phyloP scores from a whole-genome alignment of 2,329 filamentous ascomycete species.

The Leptographium wingfieldii region DNA sequence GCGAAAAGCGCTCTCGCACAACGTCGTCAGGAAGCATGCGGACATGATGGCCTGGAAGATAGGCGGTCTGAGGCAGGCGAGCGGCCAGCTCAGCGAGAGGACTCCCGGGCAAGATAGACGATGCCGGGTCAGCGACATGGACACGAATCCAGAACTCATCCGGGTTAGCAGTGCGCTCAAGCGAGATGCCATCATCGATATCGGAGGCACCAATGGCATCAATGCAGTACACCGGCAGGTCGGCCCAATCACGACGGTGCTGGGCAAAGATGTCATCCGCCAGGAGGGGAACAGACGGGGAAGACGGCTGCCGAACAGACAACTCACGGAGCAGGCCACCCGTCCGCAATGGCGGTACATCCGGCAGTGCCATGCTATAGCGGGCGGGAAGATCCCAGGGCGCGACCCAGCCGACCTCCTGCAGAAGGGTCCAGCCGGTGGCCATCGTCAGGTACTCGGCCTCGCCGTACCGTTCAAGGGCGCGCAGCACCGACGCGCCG shows the following conservation, averaged over 20 bases:
- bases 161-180: slow-evolving; percentile 40
- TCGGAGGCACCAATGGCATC: slow-evolving; percentile 54
- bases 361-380: slow-evolving; percentile 46
- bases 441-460: slow-evolving; percentile 30
- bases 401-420: slow-evolving; percentile 59
- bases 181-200: slow-evolving; percentile 68
- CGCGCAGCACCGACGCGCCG: slow-evolving; percentile 51
- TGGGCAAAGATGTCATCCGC: slow-evolving; percentile 31
- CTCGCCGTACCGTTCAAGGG: slow-evolving; percentile 45
- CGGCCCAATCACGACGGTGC: slow-evolving; percentile 45
- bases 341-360: slow-evolving; percentile 28
- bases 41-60: slow-evolving; percentile 43
- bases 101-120: slow-evolving; percentile 49
- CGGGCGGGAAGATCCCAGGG: slow-evolving; percentile 58
- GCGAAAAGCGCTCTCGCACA: slow-evolving; percentile 39
- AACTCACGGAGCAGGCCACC: slow-evolving; percentile 26
- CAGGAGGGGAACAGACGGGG: slow-evolving; percentile 7
- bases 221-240: slow-evolving; percentile 58
- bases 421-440: slow-evolving; percentile 53
- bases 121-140: slow-evolving; percentile 68
- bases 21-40: slow-evolving; percentile 44
- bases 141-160: slow-evolving; percentile 62
- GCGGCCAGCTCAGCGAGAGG: slow-evolving; percentile 48
- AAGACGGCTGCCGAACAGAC: not conserved
- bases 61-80: slow-evolving; percentile 45